Evolutionary conservation across 192 early-diverging fungal genomes (phyloP).

Genomic region (Lobulomyces angularis): DNA sequence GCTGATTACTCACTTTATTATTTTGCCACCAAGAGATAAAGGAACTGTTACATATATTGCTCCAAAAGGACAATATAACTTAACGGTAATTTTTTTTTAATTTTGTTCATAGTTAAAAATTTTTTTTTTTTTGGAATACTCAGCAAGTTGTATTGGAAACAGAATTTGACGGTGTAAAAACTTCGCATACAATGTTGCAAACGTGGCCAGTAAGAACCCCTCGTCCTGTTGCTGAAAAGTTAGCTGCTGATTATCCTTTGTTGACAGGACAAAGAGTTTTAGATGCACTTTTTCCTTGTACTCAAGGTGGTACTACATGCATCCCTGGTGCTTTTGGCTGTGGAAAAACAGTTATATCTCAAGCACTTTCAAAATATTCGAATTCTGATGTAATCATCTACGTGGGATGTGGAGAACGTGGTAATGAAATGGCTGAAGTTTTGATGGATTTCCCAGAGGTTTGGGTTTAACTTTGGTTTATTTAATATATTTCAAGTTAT

Average conservation of each 20-base stretch:
- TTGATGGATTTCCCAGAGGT: constrained; percentile 96
- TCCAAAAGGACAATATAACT: constrained; percentile 78
- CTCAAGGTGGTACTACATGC: constrained; percentile 97
- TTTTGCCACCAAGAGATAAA: constrained; percentile 82
- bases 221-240: constrained; percentile 86
- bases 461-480: constrained; percentile 1
- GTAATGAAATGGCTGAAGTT: constrained; percentile 99
- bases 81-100: constrained; percentile 32
- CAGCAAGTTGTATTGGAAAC: constrained; percentile 83
- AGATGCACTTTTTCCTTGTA: constrained; percentile 98
- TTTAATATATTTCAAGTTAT: constrained; percentile 41
- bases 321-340: constrained; percentile 99
- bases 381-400: constrained; percentile 99
- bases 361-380: constrained; percentile 98
- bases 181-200: constrained; percentile 92
- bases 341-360: constrained; percentile 99
- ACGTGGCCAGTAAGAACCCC: constrained; percentile 95
- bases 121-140: neutral
- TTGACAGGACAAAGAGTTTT: constrained; percentile 97
- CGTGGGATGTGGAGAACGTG: constrained; percentile 89
- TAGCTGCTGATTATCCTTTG: constrained; percentile 88
- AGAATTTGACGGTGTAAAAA: constrained; percentile 92
- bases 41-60: constrained; percentile 97
- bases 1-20: constrained; percentile 85
- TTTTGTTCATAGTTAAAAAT: neutral